Evolutionary conservation across 768 basidiomycete genomes (phyloP).

Genomic region (Lanmaoa rubissima): DNA sequence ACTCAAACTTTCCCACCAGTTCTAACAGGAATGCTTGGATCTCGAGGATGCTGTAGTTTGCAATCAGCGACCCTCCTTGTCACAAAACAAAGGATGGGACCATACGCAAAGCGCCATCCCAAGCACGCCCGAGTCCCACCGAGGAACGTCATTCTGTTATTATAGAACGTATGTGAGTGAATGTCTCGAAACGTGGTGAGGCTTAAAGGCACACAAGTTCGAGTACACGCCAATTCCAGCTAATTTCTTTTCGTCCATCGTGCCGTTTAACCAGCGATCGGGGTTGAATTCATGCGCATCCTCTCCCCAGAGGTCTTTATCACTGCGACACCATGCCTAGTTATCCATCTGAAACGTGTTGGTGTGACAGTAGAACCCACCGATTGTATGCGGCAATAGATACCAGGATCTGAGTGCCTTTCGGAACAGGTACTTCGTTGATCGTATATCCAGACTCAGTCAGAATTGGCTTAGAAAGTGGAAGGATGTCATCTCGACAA

Average conservation of each 20-base stretch:
- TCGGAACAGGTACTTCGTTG: conserved; percentile 45
- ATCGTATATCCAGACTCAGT: conserved; percentile 43
- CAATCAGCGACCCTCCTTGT: not conserved
- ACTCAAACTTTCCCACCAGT: conserved; percentile 52
- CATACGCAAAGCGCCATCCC: conserved; percentile 31
- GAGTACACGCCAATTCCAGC: conserved; percentile 16
- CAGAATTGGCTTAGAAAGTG: conserved; percentile 51
- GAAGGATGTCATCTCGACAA: conserved; percentile 53
- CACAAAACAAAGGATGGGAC: not conserved
- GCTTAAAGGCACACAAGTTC: conserved; percentile 2
- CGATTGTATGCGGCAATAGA: conserved; percentile 59
- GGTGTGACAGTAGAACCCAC: conserved; percentile 26
- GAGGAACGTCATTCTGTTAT: conserved; percentile 17
- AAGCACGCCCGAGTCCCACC: conserved; percentile 19
- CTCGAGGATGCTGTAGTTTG: conserved; percentile 37
- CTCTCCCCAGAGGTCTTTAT: conserved; percentile 26
- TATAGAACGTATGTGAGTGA: not conserved
- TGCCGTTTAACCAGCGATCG: conserved; percentile 8
- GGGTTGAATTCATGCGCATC: conserved; percentile 25
- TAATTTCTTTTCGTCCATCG: not conserved
- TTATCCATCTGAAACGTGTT: not conserved
- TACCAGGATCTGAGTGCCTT: conserved; percentile 46
- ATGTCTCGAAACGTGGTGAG: not conserved
- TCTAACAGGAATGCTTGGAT: conserved; percentile 56
- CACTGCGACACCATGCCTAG: not conserved